Base-by-base conservation (phyloP, 148 eudicot species). In the Fagopyrum tataricum region DNA sequence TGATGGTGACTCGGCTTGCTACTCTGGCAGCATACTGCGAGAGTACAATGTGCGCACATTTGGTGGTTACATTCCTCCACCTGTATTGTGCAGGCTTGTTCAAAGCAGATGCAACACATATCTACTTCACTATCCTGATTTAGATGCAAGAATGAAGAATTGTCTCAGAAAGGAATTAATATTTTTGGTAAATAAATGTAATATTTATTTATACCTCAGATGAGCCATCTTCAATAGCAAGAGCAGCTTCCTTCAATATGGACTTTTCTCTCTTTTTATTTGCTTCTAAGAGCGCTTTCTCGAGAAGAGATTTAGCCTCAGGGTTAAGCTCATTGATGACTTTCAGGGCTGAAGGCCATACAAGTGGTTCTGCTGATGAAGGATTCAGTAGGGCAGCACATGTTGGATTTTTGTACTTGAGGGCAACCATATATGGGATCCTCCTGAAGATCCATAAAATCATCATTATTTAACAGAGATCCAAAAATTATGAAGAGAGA, bases 311-410 rank as follows among this genome's bases (percentile, higher is more conserved):
- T 73, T 80, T 80, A 31, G 83, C 78, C 26, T 80, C 80, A 17
- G 75, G 78, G 52, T 71, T 74, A 62, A 80, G 83, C 75, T 80
- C 77, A 21, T 64, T 46, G 53, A 80, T 77, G 49, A 80, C 74
- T 52, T 80, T 77, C 72, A 80, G 77, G 18, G 80, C 23, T 6
- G 80, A 70, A 7, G 83, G 83, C 83, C 80, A 80, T 37, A 77
- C 41, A 41, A 80, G 83, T 61, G 83, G 80, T 55, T 71, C 83
- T 21, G 83, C 75, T 4, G 83, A 72, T 44, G 72, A 77, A 39
- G 83, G 83, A 73, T 80, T 80, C 67, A 80, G 70, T 42, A 80
- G 69, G 15, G 83, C 80, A 13, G 83, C 83, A 71, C 80, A 80
- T 49, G 67, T 47, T 20, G 37, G 12, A n/a, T 80, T 47, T 52